These are phyloP conservation scores for Bipolaris gigantea DNA, from an alignment of 2,329 filamentous ascomycete species.

Conservation along the genomic window DNA sequence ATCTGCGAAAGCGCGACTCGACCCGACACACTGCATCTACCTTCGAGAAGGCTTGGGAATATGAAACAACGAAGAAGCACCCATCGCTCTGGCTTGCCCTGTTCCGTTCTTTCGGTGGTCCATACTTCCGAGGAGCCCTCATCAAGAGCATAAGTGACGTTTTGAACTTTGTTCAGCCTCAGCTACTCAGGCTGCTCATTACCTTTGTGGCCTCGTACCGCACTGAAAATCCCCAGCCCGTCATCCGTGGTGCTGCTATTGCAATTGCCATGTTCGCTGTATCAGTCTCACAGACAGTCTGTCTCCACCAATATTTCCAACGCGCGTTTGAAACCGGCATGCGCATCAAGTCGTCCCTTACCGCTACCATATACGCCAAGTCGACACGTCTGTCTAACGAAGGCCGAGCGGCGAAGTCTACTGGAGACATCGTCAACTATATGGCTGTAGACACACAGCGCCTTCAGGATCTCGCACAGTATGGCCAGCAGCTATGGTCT, in stretches of 20 bases:
- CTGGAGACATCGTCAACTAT: constrained; percentile 97
- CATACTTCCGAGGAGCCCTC: constrained; percentile 77
- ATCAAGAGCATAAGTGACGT: constrained; percentile 91
- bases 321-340: constrained; percentile 92
- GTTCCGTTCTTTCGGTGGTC: constrained; percentile 79
- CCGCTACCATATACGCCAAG: constrained; percentile 90
- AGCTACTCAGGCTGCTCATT: constrained; percentile 83
- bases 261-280: constrained; percentile 89
- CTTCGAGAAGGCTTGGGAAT: constrained; percentile 75
- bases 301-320: constrained; percentile 97
- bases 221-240: constrained; percentile 67
- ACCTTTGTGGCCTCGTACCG: constrained; percentile 79
- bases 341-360: constrained; percentile 90
- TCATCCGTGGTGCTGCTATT: constrained; percentile 83
- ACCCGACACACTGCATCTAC: constrained; percentile 71
- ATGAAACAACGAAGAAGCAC: constrained; percentile 69
- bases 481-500: constrained; percentile 93
- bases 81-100: constrained; percentile 88
- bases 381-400: constrained; percentile 89
- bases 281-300: constrained; percentile 82
- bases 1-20: constrained; percentile 76
- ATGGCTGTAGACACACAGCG: constrained; percentile 99
- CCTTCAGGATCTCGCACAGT: constrained; percentile 91
- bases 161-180: constrained; percentile 86
- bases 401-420: constrained; percentile 83